phyloP scores from a whole-genome alignment of 805 yeast species.

The Candida piceae region DNA sequence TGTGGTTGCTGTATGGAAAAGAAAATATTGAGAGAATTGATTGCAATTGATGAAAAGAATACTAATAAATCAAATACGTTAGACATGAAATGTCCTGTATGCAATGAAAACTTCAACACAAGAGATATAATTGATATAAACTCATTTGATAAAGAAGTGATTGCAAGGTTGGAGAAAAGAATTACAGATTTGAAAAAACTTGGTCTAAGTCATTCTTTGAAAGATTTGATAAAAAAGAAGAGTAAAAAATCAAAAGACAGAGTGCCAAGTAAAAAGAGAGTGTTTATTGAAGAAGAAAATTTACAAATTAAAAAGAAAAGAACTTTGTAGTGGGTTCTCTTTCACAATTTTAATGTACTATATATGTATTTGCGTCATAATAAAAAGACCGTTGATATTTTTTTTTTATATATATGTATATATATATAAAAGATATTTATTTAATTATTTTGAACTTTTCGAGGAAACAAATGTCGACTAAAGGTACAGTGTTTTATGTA shows the following conservation, averaged over 20 bases:
- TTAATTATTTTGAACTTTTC: too few species aligned
- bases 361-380: too few species aligned
- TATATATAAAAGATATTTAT: too few species aligned
- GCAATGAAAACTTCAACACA: conserved; percentile 23
- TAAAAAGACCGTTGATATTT: too few species aligned
- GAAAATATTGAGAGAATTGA: conserved; percentile 26
- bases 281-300: conserved; percentile 1
- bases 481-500: too few species aligned
- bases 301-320: conserved; percentile 3
- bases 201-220: conserved; percentile 35
- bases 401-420: too few species aligned
- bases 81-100: conserved; percentile 35
- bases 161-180: conserved; percentile 10
- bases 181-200: conserved; percentile 12
- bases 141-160: conserved; percentile 7
- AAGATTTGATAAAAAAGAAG: conserved; percentile 16
- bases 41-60: conserved; percentile 5
- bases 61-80: not conserved
- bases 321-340: too few species aligned
- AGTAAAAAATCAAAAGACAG: conserved; percentile 14
- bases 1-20: conserved; percentile 41
- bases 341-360: too few species aligned
- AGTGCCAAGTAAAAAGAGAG: conserved; percentile 2
- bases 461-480: too few species aligned
- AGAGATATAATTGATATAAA: conserved; percentile 32